Percentiles rank a stretch among this genome's conserved stretches.
Conservation (phyloP, 2,329 filamentous ascomycete genomes). For the Paecilomyces fulvus region DNA sequence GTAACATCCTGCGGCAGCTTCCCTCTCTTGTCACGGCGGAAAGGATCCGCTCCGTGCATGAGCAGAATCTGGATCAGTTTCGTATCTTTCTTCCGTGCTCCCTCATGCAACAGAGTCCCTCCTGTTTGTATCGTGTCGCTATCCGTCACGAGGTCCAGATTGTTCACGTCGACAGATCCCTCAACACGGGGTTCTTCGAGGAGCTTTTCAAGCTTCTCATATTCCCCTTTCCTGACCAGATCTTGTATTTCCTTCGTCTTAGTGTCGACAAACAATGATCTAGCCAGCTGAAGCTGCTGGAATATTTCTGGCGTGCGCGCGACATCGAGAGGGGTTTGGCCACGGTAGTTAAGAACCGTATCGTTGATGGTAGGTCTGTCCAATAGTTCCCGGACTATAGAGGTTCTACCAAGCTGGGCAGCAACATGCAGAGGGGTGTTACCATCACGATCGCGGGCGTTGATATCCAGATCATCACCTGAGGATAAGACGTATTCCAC, state of each 20-base stretch:
- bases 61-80: conserved; percentile 83
- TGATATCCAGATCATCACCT: conserved; percentile 68
- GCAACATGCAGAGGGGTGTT: conserved; percentile 91
- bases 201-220: conserved; percentile 68
- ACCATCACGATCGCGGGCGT: conserved; percentile 83
- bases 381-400: conserved; percentile 74
- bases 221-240: conserved; percentile 63
- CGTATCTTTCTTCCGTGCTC: conserved; percentile 76
- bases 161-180: conserved; percentile 85
- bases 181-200: conserved; percentile 79
- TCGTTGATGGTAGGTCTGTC: conserved; percentile 82
- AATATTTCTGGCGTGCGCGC: conserved; percentile 92
- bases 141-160: conserved; percentile 78
- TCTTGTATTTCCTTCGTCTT: conserved; percentile 79
- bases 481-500: conserved; percentile 87
- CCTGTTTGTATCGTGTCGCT: conserved; percentile 67
- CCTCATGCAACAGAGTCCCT: conserved; percentile 90
- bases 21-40: conserved; percentile 86
- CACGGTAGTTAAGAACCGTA: conserved; percentile 72
- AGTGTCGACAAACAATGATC: conserved; percentile 80
- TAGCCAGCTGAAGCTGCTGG: conserved; percentile 82
- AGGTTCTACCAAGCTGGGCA: conserved; percentile 67
- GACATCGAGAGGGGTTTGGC: conserved; percentile 77
- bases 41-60: conserved; percentile 91
- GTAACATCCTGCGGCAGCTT: conserved; percentile 95